Percentiles rank a stretch among this genome's conserved stretches.
Evolutionary conservation across 495 filamentous ascomycete genomes (phyloP).

Genomic region (Xylaria castorea): DNA sequence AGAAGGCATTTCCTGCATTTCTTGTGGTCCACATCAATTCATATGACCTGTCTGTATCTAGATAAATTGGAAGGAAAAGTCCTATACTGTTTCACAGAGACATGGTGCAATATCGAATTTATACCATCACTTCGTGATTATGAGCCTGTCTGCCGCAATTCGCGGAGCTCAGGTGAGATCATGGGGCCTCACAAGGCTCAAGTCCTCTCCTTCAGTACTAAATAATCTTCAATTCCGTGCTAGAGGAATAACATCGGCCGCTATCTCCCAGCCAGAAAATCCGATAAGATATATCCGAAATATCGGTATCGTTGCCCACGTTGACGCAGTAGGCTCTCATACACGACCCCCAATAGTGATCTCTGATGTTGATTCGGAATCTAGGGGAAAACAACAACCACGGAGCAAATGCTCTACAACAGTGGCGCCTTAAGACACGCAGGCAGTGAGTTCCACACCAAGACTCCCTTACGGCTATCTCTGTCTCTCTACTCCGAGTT

Average conservation of each 20-base stretch:
- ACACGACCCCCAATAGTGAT: neutral
- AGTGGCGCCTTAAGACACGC: constrained; percentile 87
- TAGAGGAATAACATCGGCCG: constrained; percentile 26
- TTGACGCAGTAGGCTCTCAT: constrained; percentile 77
- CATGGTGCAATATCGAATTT: constrained; percentile 2
- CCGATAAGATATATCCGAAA: constrained; percentile 71
- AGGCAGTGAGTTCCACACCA: constrained; percentile 64
- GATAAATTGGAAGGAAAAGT: neutral
- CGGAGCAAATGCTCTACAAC: constrained; percentile 99
- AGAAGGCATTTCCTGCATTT: neutral
- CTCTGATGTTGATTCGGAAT: neutral
- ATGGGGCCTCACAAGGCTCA: constrained; percentile 30
- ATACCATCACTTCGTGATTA: constrained; percentile 30
- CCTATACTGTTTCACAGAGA: neutral
- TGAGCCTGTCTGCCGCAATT: constrained; percentile 36
- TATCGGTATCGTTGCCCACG: constrained; percentile 99
- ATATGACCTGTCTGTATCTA: neutral
- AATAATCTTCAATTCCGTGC: constrained; percentile 14
- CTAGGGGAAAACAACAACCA: constrained; percentile 97
- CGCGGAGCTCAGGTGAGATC: constrained; percentile 37
- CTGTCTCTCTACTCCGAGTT: neutral
- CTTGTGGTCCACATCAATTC: neutral
- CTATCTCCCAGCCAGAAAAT: constrained; percentile 38
- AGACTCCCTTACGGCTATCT: constrained; percentile 6
- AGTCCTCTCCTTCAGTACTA: constrained; percentile 21